Percentiles rank a stretch among this genome's conserved stretches.
Evolutionary conservation across 129 eudicot genomes (phyloP).

Genomic region (Scalesia atractyloides): DNA sequence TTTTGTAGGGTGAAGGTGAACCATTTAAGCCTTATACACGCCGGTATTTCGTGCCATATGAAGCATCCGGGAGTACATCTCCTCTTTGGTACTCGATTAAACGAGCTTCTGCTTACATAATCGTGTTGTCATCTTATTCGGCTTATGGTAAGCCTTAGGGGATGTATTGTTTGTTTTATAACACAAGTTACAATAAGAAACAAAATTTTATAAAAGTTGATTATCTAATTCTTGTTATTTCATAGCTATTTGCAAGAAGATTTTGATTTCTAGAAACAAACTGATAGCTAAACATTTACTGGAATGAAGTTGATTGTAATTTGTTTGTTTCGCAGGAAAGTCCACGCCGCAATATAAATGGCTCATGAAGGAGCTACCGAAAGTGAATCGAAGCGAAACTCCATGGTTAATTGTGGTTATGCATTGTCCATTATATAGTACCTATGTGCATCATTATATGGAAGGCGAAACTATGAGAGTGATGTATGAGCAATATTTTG

Average conservation of each 20-base stretch:
- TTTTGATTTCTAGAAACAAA: not conserved
- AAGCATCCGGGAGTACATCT: conserved; percentile 69
- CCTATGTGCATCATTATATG: conserved; percentile 79
- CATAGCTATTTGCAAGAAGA: not conserved
- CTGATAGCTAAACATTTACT: not conserved
- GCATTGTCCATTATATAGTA: conserved; percentile 82
- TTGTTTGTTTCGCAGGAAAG: conserved; percentile 51
- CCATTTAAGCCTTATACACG: conserved; percentile 88
- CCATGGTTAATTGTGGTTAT: conserved; percentile 94
- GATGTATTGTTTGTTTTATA: not conserved
- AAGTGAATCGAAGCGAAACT: conserved; percentile 82
- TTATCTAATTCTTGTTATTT: not conserved
- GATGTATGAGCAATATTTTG: conserved; percentile 69
- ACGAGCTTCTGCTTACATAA: conserved; percentile 89
- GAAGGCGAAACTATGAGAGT: conserved; percentile 99
- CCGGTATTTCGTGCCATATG: conserved; percentile 58
- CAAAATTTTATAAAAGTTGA: too few species aligned
- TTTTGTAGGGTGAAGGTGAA: conserved; percentile 71
- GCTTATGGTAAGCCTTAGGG: conserved; percentile 61
- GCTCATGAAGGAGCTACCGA: conserved; percentile 68
- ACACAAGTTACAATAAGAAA: too few species aligned
- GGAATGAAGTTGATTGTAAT: not conserved
- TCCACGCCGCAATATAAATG: conserved; percentile 90
- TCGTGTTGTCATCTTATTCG: conserved; percentile 91
- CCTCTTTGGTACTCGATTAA: conserved; percentile 95